Evolutionary conservation across 345 rosid genomes (phyloP).

Genomic region (Eucalyptus cloeziana): DNA sequence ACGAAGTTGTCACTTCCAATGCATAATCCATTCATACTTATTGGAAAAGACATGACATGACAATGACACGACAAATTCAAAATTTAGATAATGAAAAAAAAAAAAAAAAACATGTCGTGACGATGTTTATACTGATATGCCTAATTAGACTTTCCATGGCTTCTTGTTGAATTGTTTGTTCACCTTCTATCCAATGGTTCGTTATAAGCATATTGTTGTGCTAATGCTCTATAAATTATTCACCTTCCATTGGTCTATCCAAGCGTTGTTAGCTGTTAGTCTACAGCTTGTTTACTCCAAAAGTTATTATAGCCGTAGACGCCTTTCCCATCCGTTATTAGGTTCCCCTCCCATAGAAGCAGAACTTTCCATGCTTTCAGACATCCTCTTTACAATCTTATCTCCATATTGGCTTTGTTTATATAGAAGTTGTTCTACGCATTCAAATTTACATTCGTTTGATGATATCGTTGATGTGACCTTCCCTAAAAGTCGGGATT

Average conservation of each 20-base stretch:
- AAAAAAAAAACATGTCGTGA: neutral
- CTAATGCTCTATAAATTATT: neutral
- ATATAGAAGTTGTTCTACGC: neutral
- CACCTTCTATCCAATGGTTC: neutral
- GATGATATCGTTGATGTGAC: neutral
- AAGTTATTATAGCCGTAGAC: neutral
- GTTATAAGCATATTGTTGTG: neutral
- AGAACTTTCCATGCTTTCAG: too few relatives aligned
- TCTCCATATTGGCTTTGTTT: neutral
- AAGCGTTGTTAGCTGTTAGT: neutral
- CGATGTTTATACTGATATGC: neutral
- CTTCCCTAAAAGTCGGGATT: neutral
- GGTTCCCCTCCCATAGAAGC: neutral
- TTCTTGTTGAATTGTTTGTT: neutral
- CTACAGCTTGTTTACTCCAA: neutral
- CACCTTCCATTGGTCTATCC: neutral
- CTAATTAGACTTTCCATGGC: neutral
- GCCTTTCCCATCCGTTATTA: neutral
- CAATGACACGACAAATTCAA: neutral
- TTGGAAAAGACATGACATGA: neutral
- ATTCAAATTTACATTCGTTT: neutral
- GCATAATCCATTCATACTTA: neutral
- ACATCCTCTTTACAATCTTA: neutral
- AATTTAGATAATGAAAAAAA: neutral
- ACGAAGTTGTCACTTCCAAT: neutral